A percentile compares a stretch with the other conserved stretches of the same genome.
phyloP scores from a whole-genome alignment of 148 eudicot genomes.

The Vaccinium myrtillus region DNA sequence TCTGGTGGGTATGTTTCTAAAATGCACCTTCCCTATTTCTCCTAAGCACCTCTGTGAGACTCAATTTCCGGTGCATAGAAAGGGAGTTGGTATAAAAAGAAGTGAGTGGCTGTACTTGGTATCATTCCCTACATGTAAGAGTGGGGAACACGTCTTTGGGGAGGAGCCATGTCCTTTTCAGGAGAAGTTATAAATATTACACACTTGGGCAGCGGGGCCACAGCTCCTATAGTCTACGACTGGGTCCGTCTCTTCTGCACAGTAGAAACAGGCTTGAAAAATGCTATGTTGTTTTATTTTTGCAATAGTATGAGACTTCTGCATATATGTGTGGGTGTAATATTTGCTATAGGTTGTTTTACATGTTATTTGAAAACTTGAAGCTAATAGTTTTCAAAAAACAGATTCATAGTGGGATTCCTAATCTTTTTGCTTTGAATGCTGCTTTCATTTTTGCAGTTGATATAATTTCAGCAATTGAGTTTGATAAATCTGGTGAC shows the following conservation, averaged over 20 bases:
- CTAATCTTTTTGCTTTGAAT: constrained; percentile 22
- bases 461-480: constrained; percentile 77
- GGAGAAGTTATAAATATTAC: neutral
- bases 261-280: neutral
- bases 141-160: neutral
- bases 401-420: constrained; percentile 14
- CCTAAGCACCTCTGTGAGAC: neutral
- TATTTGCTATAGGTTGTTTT: neutral
- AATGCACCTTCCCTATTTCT: neutral
- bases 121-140: neutral
- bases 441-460: constrained; percentile 39
- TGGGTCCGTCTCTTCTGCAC: neutral
- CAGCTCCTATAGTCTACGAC: neutral
- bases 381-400: neutral
- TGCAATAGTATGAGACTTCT: neutral
- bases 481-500: constrained; percentile 75
- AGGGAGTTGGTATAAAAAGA: neutral
- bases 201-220: neutral
- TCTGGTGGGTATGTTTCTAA: neutral
- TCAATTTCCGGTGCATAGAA: neutral
- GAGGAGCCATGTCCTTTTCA: neutral
- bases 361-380: neutral
- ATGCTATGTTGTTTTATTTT: neutral
- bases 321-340: too few relatives aligned
- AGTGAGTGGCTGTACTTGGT: neutral